Conservation (phyloP, 2,329 filamentous ascomycete species). For the Cladosporium sp. region DNA sequence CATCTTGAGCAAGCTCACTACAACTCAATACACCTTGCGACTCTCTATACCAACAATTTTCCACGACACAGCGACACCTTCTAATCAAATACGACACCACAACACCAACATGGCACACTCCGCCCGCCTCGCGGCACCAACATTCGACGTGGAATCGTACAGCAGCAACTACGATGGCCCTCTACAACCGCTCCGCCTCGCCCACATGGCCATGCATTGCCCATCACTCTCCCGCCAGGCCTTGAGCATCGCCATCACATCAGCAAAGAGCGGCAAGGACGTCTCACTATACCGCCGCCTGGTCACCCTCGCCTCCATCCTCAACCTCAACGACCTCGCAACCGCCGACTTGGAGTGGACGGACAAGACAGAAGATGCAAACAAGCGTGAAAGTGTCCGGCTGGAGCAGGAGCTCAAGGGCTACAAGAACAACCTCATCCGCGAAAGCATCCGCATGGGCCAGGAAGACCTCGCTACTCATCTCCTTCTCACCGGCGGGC, state of each 20-base stretch:
- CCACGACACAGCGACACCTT: not conserved
- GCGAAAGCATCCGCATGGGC: constrained; percentile 91
- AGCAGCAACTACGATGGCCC: constrained; percentile 85
- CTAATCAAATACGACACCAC: too few species aligned
- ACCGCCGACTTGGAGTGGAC: constrained; percentile 72
- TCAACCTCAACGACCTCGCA: constrained; percentile 69
- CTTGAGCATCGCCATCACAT: constrained; percentile 71
- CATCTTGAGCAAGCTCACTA: not conserved
- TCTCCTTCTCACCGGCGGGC: constrained; percentile 71
- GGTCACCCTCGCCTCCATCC: constrained; percentile 64
- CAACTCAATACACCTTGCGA: not conserved
- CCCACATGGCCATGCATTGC: constrained; percentile 77
- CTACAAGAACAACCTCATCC: constrained; percentile 96
- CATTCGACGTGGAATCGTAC: constrained; percentile 89
- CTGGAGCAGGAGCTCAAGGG: constrained; percentile 82
- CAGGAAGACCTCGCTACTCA: constrained; percentile 89
- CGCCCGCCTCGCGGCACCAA: constrained; percentile 56
- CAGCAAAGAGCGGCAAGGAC: constrained; percentile 76
- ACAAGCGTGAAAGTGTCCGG: constrained; percentile 69
- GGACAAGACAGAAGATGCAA: constrained; percentile 64
- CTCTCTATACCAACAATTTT: not conserved
- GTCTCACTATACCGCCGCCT: constrained; percentile 69
- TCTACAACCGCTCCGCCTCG: constrained; percentile 76
- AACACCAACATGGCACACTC: constrained; percentile 8
- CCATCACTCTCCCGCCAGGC: constrained; percentile 76